These are phyloP conservation scores for Beauveria sp. DNA, from an alignment of 2,329 filamentous ascomycete genomes.

Conservation along the genomic window DNA sequence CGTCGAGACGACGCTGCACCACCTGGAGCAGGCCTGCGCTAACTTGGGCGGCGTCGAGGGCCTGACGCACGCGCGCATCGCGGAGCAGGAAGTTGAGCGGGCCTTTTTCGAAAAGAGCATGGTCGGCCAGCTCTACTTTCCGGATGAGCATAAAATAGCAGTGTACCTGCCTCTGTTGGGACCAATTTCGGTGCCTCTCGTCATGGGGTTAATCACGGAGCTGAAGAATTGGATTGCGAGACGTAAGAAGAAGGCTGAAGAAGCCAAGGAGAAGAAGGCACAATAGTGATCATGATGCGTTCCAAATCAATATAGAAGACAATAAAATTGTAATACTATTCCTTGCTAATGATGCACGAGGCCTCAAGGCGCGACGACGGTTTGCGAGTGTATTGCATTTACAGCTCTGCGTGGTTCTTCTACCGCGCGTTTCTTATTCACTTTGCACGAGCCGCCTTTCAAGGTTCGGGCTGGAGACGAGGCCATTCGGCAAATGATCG, in stretches of 20 bases:
- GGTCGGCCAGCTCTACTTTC: conserved; percentile 98
- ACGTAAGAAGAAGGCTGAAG: conserved; percentile 36
- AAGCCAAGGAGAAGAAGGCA: conserved; percentile 30
- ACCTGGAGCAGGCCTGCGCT: conserved; percentile 70
- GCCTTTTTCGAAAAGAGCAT: conserved; percentile 99
- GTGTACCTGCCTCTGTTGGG: conserved; percentile 90
- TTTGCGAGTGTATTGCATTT: not conserved
- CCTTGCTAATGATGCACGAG: too few species aligned
- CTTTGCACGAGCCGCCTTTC: not conserved
- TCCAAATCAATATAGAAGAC: not conserved
- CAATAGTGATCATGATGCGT: conserved; percentile 17
- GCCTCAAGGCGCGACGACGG: not conserved
- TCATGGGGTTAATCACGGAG: conserved; percentile 81
- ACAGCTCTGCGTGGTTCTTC: not conserved
- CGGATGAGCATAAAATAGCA: conserved; percentile 95
- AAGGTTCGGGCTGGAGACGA: not conserved
- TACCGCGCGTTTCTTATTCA: not conserved
- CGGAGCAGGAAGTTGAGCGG: conserved; percentile 81
- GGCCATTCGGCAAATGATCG: not conserved
- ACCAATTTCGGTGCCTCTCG: conserved; percentile 79
- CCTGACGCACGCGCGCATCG: conserved; percentile 71
- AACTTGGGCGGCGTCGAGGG: conserved; percentile 60
- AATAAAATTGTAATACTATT: conserved; percentile 4
- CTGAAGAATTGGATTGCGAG: conserved; percentile 53
- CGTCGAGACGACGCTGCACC: conserved; percentile 69